Evolutionary conservation across 2,329 filamentous ascomycete species (phyloP).

Genomic region (Pseudogymnoascus verrucosus): DNA sequence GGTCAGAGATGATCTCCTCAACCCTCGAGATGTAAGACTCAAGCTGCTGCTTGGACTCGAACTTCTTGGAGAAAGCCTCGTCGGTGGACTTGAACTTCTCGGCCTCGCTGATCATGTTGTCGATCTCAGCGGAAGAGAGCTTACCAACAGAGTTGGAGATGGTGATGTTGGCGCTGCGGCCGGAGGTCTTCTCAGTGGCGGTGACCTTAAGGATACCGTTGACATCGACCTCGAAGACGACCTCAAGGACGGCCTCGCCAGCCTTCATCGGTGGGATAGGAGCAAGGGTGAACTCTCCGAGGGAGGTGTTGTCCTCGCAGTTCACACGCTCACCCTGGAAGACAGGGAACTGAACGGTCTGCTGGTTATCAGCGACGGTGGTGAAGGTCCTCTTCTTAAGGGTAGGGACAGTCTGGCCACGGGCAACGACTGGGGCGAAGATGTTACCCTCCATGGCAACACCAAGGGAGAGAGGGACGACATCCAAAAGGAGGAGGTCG

Average conservation of each 20-base stretch:
- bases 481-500: constrained; percentile 92
- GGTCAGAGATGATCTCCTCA: constrained; percentile 98
- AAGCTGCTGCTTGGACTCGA: constrained; percentile 85
- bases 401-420: constrained; percentile 67
- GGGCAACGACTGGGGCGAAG: constrained; percentile 86
- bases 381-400: constrained; percentile 88
- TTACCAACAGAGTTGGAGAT: constrained; percentile 99
- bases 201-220: constrained; percentile 99
- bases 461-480: constrained; percentile 92
- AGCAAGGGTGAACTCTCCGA: constrained; percentile 94
- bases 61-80: constrained; percentile 98
- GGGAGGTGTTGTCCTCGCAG: constrained; percentile 95
- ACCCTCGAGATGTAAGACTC: constrained; percentile 98
- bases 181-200: constrained; percentile 97
- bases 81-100: constrained; percentile 98
- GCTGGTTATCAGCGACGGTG: constrained; percentile 68
- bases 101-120: constrained; percentile 95
- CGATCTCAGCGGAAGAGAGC: constrained; percentile 88
- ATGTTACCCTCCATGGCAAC: constrained; percentile 99
- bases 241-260: constrained; percentile 92
- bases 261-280: constrained; percentile 85
- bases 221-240: constrained; percentile 98
- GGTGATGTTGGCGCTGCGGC: constrained; percentile 97
- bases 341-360: constrained; percentile 83
- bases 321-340: constrained; percentile 96